These are phyloP conservation scores for Neonectria hederae DNA, from an alignment of 2,329 filamentous ascomycete species.

Conservation along the genomic window DNA sequence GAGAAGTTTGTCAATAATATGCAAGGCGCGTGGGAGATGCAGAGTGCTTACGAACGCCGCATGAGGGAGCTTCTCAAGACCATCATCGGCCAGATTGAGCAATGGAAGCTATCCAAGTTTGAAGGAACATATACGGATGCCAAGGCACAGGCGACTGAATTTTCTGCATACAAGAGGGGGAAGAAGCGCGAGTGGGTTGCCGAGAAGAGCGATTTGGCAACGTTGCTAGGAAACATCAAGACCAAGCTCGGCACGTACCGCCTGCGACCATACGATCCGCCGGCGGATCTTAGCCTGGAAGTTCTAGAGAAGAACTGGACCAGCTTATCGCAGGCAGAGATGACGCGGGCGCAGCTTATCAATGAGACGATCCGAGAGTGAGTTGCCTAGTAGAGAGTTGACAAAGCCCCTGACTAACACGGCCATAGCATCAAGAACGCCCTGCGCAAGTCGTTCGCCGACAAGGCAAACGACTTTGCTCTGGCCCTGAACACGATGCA, in stretches of 20 bases:
- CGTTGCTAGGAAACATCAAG: conserved; percentile 96
- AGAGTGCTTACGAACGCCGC: conserved; percentile 91
- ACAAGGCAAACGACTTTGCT: conserved; percentile 98
- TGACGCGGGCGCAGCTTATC: conserved; percentile 89
- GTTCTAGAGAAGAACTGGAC: conserved; percentile 86
- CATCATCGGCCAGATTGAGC: conserved; percentile 76
- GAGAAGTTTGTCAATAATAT: conserved; percentile 99
- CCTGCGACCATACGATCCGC: conserved; percentile 89
- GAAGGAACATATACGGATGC: conserved; percentile 93
- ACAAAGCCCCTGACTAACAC: conserved; percentile 42
- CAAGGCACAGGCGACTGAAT: conserved; percentile 83
- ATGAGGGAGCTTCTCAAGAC: conserved; percentile 84
- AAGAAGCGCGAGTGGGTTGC: conserved; percentile 96
- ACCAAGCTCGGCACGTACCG: conserved; percentile 97
- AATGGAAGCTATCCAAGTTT: conserved; percentile 84
- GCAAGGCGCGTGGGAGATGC: conserved; percentile 99
- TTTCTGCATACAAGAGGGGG: conserved; percentile 89
- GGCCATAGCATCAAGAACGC: conserved; percentile 85
- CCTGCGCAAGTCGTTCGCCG: conserved; percentile 89
- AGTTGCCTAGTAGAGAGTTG: conserved; percentile 45
- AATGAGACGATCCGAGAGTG: conserved; percentile 98
- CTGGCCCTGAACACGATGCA: conserved; percentile 95
- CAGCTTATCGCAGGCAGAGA: conserved; percentile 81
- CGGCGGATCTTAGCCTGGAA: conserved; percentile 82
- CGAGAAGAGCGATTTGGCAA: conserved; percentile 95